Evolutionary conservation across 306 rosid genomes (phyloP).

Genomic region (Arachis hypogaea): DNA sequence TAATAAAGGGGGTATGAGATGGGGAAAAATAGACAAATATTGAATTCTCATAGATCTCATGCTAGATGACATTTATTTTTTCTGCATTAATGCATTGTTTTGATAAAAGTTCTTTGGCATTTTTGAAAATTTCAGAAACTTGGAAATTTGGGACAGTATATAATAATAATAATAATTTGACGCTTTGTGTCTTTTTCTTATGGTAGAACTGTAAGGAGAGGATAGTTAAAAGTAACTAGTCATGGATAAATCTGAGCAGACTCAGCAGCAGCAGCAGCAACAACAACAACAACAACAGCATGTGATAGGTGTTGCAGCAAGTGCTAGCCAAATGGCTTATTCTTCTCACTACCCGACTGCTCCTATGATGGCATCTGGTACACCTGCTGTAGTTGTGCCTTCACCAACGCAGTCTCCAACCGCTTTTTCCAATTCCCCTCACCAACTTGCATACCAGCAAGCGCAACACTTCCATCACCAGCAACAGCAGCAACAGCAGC

Average conservation of each 20-base stretch:
- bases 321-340: conserved; percentile 60
- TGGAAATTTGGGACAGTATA: conserved; percentile 28
- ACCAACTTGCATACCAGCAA: conserved; percentile 75
- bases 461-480: conserved; percentile 76
- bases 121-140: background rate
- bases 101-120: background rate
- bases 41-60: background rate
- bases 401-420: conserved; percentile 64
- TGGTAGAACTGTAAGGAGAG: conserved; percentile 41
- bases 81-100: background rate
- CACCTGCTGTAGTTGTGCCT: conserved; percentile 55
- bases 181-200: background rate
- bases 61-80: background rate
- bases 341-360: conserved; percentile 63
- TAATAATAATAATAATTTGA: background rate
- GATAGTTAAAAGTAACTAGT: conserved; percentile 35
- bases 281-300: conserved; percentile 46
- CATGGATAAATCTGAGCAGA: conserved; percentile 77
- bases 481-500: conserved; percentile 73
- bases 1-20: background rate
- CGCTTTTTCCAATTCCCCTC: conserved; percentile 59
- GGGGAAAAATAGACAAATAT: background rate
- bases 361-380: conserved; percentile 67
- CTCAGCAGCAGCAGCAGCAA: conserved; percentile 49
- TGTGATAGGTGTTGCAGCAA: conserved; percentile 51